phyloP scores from a whole-genome alignment of 1,284 basidiomycete genomes.

The Apiotrichum laibachii region DNA sequence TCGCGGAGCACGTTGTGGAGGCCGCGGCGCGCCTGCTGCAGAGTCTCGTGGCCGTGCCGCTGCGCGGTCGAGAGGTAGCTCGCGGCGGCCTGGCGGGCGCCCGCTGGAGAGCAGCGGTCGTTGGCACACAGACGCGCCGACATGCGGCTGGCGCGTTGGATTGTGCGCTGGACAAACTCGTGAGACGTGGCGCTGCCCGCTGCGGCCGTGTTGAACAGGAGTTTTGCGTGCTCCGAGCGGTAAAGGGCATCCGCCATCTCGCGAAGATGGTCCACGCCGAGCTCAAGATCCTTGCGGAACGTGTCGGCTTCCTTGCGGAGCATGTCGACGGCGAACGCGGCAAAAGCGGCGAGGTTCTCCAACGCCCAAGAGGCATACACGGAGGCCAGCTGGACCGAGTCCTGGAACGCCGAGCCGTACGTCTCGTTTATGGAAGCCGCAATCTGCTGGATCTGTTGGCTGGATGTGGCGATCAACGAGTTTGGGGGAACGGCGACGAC shows the following conservation, averaged over 20 bases:
- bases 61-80: conserved; percentile 7
- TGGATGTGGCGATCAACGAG: not conserved
- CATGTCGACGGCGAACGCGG: not conserved
- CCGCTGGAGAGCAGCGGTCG: conserved; percentile 2
- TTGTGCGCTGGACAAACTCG: not conserved
- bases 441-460: not conserved
- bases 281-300: not conserved
- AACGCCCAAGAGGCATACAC: not conserved
- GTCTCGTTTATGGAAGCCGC: not conserved
- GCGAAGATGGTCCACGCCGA: not conserved
- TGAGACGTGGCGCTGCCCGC: not conserved
- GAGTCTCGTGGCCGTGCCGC: conserved; percentile 20
- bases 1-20: conserved; percentile 25
- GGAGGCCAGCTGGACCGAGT: not conserved
- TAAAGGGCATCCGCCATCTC: conserved; percentile 1
- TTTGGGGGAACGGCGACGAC: not conserved
- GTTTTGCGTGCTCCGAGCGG: not conserved
- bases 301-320: not conserved
- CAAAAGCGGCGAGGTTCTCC: not conserved
- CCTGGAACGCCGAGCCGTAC: not conserved
- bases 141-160: not conserved
- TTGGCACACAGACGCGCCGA: conserved; percentile 7
- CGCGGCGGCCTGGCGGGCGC: not conserved
- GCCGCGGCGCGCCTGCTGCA: conserved; percentile 27
- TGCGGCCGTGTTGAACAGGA: not conserved